Base-by-base conservation (phyloP, 176 grass and related monocot genomes). In the Otatea glauca region DNA sequence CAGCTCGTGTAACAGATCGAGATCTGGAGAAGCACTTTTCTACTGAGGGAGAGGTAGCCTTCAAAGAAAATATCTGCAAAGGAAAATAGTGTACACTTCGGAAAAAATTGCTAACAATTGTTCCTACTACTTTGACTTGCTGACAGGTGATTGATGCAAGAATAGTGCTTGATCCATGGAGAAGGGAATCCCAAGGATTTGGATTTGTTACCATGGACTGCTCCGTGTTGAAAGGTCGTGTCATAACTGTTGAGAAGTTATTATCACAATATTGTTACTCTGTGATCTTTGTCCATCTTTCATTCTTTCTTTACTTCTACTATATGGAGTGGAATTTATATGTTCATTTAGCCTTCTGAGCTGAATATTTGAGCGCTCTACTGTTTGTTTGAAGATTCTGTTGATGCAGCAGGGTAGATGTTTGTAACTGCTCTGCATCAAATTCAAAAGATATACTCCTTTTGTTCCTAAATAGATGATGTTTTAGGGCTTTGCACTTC, bases 211-310 rank as follows among this genome's bases (percentile, higher is more conserved):
- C 93, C 45, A 98, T 98, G 34, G 92, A 98, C 74, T 75, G 47
- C 71, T 92, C 96, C 20, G 86, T 95, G 35, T 88, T 98, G 43
- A 87, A 95, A 87, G 93, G 96, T 39, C 96, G 93, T 41, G 88
- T 94, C 47, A 97, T 97, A 79, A 94, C 94, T 78, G 92, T 97
- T 65, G 94, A 97, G 86, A 97, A 94, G 94, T 92, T 97, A 91
- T 59, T 65, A 34, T 73, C 34, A 32, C 16, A 27, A 68, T 53
- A 39, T 53, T 53, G 4, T 29, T 17, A 39, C 32, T 51, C 11
- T 34, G 50, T 23, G 48, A 41, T 9, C 37, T 65, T 64, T 59
- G 9, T 54, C 65, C 34, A 42, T 29, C 29, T 29, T 29, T 29
- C 29, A 29, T 29, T 55, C 24, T 53, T 85, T 50, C 39, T 72